These are phyloP conservation scores for Thraustochytrium sp. DNA, from an alignment of 352 stramenopile genomes.

Conservation along the genomic window DNA sequence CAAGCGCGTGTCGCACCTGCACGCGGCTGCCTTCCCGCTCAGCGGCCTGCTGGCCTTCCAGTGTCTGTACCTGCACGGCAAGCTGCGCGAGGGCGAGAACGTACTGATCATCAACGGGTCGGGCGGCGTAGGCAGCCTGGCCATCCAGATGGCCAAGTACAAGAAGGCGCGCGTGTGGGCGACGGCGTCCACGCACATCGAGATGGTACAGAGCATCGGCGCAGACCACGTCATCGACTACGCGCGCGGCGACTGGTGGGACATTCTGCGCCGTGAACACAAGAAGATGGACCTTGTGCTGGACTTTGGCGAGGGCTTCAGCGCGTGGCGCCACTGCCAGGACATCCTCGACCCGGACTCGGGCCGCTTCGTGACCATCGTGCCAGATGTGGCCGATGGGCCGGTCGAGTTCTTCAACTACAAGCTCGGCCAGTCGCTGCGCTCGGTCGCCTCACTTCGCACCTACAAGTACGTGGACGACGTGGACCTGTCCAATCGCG, in stretches of 20 bases:
- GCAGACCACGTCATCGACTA: slow-evolving; percentile 16
- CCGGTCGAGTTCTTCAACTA: slow-evolving; percentile 36
- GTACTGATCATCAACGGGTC: slow-evolving; percentile 23
- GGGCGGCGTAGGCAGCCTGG: slow-evolving; percentile 29
- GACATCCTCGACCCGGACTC: neutral
- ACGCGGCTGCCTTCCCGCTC: slow-evolving; percentile 13
- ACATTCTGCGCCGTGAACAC: neutral
- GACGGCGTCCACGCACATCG: slow-evolving; percentile 26
- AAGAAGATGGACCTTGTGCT: slow-evolving; percentile 1
- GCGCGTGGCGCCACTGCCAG: slow-evolving; percentile 23
- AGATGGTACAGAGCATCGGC: neutral
- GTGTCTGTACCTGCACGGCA: slow-evolving; percentile 27
- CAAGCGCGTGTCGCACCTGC: slow-evolving; percentile 2
- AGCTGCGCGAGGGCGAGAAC: slow-evolving; percentile 28
- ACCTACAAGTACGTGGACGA: slow-evolving; percentile 6
- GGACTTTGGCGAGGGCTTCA: slow-evolving; percentile 41
- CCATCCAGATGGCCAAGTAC: slow-evolving; percentile 32
- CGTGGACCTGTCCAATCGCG: slow-evolving; percentile 7
- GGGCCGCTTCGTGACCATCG: slow-evolving; percentile 14
- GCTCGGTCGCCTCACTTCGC: neutral
- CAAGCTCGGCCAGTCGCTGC: slow-evolving; percentile 8
- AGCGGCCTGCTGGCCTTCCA: slow-evolving; percentile 32
- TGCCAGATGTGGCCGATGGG: neutral
- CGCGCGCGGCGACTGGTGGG: slow-evolving; percentile 10
- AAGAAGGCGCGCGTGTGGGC: slow-evolving; percentile 21